phyloP scores from a whole-genome alignment of 768 basidiomycete species.

The Boletellus ananiceps region DNA sequence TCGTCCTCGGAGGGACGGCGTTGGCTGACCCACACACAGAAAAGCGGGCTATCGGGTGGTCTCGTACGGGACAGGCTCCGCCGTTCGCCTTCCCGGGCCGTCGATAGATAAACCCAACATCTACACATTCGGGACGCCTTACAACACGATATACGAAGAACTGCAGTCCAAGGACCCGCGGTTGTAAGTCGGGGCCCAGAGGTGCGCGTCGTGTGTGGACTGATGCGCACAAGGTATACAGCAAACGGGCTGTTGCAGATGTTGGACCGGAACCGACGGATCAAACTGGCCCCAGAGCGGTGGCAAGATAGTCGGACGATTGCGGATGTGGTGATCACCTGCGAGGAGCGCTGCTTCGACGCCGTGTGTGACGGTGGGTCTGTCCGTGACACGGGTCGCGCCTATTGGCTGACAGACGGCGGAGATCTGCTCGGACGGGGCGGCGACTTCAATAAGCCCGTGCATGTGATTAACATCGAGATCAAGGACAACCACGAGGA shows the following conservation, averaged over 20 bases:
- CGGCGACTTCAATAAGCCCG: slow-evolving; percentile 89
- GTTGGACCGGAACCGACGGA: slow-evolving; percentile 90
- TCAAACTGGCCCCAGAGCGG: slow-evolving; percentile 91
- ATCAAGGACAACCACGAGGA: slow-evolving; percentile 99
- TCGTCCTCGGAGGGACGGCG: background rate
- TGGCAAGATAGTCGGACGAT: slow-evolving; percentile 91
- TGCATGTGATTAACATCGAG: slow-evolving; percentile 96
- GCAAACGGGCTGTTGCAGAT: slow-evolving; percentile 93
- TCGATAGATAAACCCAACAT: slow-evolving; percentile 98
- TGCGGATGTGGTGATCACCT: slow-evolving; percentile 97
- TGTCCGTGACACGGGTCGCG: slow-evolving; percentile 4
- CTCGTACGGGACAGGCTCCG: slow-evolving; percentile 94
- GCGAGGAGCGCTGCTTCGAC: slow-evolving; percentile 98
- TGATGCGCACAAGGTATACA: slow-evolving; percentile 59
- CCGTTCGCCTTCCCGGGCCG: slow-evolving; percentile 92
- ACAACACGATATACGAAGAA: slow-evolving; percentile 93
- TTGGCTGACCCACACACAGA: slow-evolving; percentile 39
- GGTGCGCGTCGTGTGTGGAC: slow-evolving; percentile 4
- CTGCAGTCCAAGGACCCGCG: slow-evolving; percentile 76
- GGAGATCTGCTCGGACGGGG: slow-evolving; percentile 82
- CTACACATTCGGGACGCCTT: slow-evolving; percentile 94
- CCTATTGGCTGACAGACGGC: slow-evolving; percentile 11
- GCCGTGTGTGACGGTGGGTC: slow-evolving; percentile 92
- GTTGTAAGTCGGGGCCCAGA: slow-evolving; percentile 51
- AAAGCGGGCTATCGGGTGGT: slow-evolving; percentile 90